Evolutionary conservation across 1,284 basidiomycete species (phyloP).

Genomic region (Coniferiporia weirii): DNA sequence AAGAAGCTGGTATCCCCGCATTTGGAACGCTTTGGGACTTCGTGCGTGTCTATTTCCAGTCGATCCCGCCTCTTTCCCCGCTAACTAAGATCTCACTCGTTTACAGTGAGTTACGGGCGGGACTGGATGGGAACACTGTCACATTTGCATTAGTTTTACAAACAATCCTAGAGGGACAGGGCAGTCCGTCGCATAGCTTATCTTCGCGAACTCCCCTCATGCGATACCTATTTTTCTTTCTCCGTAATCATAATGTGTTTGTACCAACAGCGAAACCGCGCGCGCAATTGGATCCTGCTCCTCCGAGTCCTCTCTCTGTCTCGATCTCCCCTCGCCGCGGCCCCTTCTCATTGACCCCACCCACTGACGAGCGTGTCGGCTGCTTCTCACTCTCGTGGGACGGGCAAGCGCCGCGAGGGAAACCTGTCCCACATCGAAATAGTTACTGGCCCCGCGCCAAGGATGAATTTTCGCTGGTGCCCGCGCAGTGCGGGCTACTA

Average conservation of each 20-base stretch:
- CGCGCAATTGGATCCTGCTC: too few species aligned
- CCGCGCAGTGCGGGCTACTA: neutral
- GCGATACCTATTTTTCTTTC: slow-evolving; percentile 17
- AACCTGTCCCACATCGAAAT: slow-evolving; percentile 8
- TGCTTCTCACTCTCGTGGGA: slow-evolving; percentile 15
- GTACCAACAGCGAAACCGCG: neutral
- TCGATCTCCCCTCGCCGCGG: too few species aligned
- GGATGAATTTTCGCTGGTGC: neutral
- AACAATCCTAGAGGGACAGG: slow-evolving; percentile 11
- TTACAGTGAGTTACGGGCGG: slow-evolving; percentile 2
- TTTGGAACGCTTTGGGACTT: slow-evolving; percentile 74
- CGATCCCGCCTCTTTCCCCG: neutral
- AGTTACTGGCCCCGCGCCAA: slow-evolving; percentile 2
- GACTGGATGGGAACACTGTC: neutral
- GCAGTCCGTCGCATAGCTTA: slow-evolving; percentile 8
- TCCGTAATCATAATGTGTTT: neutral
- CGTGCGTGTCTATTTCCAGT: slow-evolving; percentile 34
- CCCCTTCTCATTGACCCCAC: neutral
- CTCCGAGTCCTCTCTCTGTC: too few species aligned
- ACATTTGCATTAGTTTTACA: slow-evolving; percentile 1
- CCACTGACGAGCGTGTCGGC: neutral
- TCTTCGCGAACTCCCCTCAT: neutral
- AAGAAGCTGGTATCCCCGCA: slow-evolving; percentile 62
- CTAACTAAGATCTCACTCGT: neutral
- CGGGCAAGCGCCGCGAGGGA: neutral